Evolutionary conservation across 2,329 filamentous ascomycete species (phyloP).

Genomic region (Fusarium zealandicum): DNA sequence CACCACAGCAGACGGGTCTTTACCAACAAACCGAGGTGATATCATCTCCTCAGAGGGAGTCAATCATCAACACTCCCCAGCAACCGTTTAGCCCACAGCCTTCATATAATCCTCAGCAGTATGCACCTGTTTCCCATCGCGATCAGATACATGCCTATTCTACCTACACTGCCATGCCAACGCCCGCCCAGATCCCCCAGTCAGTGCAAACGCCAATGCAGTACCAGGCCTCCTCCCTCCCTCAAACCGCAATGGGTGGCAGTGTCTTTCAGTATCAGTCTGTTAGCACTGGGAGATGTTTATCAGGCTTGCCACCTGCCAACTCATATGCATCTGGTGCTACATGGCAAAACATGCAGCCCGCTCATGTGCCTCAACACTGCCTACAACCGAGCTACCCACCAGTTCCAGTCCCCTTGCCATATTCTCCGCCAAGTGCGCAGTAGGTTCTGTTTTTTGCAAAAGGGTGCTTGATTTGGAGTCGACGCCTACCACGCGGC

Average conservation of each 20-base stretch:
- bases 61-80: neutral
- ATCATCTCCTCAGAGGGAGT: conserved; percentile 4
- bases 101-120: conserved; percentile 26
- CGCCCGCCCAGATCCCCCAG: neutral
- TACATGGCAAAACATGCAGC: conserved; percentile 3
- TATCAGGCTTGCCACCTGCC: neutral
- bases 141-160: neutral
- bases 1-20: neutral
- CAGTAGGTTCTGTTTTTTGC: conserved; percentile 1
- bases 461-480: too few species aligned
- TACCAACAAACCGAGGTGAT: neutral
- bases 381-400: conserved; percentile 1
- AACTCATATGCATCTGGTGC: neutral
- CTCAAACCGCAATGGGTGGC: conserved; percentile 5
- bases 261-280: neutral
- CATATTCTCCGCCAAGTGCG: conserved; percentile 3
- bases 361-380: neutral
- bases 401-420: conserved; percentile 11
- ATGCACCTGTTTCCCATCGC: neutral
- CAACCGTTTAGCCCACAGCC: neutral
- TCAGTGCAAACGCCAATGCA: neutral
- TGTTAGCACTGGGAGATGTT: conserved; percentile 8
- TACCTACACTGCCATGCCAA: accelerated
- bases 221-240: conserved; percentile 5
- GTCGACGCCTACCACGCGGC: too few species aligned